Conservation (phyloP, 345 rosid species). For the Brassica carinata region DNA sequence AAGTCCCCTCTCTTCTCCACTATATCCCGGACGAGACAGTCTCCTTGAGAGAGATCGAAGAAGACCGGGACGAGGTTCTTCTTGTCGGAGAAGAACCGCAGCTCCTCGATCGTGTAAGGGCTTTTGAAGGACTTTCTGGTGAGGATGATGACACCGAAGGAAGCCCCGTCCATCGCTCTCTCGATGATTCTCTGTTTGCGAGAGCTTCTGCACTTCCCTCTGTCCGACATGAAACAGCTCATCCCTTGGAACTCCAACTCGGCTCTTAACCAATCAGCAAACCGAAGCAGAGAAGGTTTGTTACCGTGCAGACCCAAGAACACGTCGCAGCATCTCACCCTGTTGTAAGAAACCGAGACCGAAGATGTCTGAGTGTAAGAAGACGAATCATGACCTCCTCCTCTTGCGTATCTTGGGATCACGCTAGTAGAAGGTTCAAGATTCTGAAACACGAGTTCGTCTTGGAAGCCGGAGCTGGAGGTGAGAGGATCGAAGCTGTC, state of each 20-base stretch:
- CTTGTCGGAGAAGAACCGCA: constrained; percentile 73
- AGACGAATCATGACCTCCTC: constrained; percentile 42
- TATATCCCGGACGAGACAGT: constrained; percentile 92
- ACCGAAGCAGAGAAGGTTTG: constrained; percentile 74
- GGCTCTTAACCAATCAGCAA: constrained; percentile 85
- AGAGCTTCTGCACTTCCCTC: constrained; percentile 74
- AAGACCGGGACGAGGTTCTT: constrained; percentile 89
- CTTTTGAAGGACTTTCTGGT: constrained; percentile 82
- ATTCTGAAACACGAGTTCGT: constrained; percentile 47
- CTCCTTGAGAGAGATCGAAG: constrained; percentile 76
- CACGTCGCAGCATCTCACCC: constrained; percentile 78
- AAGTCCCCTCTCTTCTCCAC: constrained; percentile 91
- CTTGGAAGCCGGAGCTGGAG: constrained; percentile 60
- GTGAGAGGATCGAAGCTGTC: constrained; percentile 60
- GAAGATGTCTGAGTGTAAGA: constrained; percentile 57
- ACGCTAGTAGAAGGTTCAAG: constrained; percentile 48
- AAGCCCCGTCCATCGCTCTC: constrained; percentile 82
- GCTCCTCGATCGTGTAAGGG: constrained; percentile 85
- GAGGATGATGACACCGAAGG: constrained; percentile 78
- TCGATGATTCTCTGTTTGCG: constrained; percentile 66
- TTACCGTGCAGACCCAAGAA: constrained; percentile 81
- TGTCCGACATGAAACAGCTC: constrained; percentile 82
- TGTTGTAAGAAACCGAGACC: constrained; percentile 63
- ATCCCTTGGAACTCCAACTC: constrained; percentile 94
- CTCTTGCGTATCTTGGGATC: constrained; percentile 50